Percentiles rank a stretch among this genome's conserved stretches.
phyloP scores from a whole-genome alignment of 306 rosid species.

The Acacia confusa region DNA sequence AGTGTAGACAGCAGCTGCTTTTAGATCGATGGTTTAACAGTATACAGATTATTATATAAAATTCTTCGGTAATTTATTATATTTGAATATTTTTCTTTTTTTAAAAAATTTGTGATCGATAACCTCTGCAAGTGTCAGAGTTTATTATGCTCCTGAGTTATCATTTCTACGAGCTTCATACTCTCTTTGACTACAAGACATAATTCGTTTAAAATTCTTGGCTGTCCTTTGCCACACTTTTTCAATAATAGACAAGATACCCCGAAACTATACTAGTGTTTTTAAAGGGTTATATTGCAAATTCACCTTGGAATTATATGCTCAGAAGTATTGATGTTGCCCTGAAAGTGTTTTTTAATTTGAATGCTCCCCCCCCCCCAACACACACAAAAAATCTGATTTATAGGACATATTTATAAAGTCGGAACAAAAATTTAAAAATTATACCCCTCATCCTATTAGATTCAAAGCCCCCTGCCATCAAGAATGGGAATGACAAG shows the following conservation, averaged over 20 bases:
- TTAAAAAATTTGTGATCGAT: background rate
- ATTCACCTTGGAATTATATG: too few relatives aligned
- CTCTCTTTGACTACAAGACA: background rate
- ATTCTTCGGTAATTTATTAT: background rate
- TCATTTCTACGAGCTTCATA: background rate
- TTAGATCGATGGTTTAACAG: background rate
- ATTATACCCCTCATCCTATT: too few relatives aligned
- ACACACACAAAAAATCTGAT: too few relatives aligned
- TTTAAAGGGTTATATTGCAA: too few relatives aligned
- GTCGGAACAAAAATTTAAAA: too few relatives aligned
- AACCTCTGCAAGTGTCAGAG: background rate
- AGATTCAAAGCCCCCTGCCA: background rate
- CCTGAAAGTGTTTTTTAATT: too few relatives aligned
- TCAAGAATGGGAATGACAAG: too few relatives aligned
- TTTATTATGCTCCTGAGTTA: background rate
- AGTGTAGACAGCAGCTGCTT: background rate
- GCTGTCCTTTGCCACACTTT: background rate
- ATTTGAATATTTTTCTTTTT: background rate
- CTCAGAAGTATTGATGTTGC: too few relatives aligned
- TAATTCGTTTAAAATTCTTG: background rate
- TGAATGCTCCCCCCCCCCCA: too few relatives aligned
- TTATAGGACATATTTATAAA: too few relatives aligned
- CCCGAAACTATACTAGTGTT: background rate
- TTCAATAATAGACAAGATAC: background rate
- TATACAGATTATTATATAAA: background rate